Evolutionary conservation across 805 yeast species (phyloP), one percentile per base, ranked within the genome.

Genomic region (Torulaspora indica): DNA sequence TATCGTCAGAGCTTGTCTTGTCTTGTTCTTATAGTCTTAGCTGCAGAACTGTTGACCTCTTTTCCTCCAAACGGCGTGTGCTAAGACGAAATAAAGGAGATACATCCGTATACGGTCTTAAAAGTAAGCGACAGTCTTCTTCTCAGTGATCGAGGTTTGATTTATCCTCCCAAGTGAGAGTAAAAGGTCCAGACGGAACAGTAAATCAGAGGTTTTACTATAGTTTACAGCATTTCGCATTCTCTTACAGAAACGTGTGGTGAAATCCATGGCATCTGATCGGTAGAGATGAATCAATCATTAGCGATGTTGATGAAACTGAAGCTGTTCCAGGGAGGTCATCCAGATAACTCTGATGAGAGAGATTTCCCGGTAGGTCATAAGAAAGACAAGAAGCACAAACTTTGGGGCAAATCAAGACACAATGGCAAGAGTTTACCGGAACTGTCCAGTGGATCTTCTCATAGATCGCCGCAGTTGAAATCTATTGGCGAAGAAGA

Each of bases 201-300:
- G 34, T 3, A 5, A n/a, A 8, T 2, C 3, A 4, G 13, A 29
- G 6, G 32, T 29, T 15, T 20, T 20, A 20, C 22, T 20, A 20
- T 20, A 20, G 22, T 20, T 20, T 4, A 5, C 5, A 20, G 22
- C 22, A 25, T 25, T 25, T 4, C 29, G 8, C 30, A 14, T 35
- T 24, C 31, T 8, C 27, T 38, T 28, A 12, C 23, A 29, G 33
- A 22, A 20, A 25, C 13, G n/a, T 22, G 28, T 15, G 2, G n/a
- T n/a, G 36, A 15, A 15, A 31, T 23, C 42, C 32, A 38, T 38
- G 42, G 14, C 10, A 38, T 38, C 30, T 34, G 28, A 24, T 27
- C 23, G 24, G 22, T 29, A 29, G 22, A n/a, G 8, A 57, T 58
- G 63, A 57, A 48, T 35, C 57, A 57, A 28, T 52, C 63, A 23